These are phyloP conservation scores for Sphaerulina vaccinii DNA, from an alignment of 2,329 filamentous ascomycete genomes.

Conservation along the genomic window DNA sequence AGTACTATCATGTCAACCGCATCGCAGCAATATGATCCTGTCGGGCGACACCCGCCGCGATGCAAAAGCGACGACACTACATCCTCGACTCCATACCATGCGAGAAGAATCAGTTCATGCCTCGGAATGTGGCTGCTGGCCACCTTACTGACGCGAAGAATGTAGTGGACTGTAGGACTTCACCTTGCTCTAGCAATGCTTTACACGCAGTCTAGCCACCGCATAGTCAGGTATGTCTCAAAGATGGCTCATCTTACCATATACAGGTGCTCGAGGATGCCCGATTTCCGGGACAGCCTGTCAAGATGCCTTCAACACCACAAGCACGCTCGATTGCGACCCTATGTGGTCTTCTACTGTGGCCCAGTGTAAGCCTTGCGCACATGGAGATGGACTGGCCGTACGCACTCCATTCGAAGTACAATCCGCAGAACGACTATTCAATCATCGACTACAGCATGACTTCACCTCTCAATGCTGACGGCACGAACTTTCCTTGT, in stretches of 20 bases:
- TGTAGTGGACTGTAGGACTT: too few species aligned
- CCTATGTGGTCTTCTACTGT: slow-evolving; percentile 15
- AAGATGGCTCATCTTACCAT: not conserved
- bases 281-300: slow-evolving; percentile 1
- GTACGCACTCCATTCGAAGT: slow-evolving; percentile 53
- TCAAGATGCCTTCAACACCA: slow-evolving; percentile 20
- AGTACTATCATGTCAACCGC: not conserved
- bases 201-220: slow-evolving; percentile 10
- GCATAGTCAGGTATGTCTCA: slow-evolving; percentile 1
- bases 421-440: slow-evolving; percentile 46
- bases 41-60: too few species aligned
- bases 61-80: too few species aligned
- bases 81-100: not conserved
- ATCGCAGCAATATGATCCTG: not conserved
- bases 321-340: slow-evolving; percentile 1
- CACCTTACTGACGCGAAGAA: slow-evolving; percentile 5
- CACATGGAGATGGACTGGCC: slow-evolving; percentile 60
- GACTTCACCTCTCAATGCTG: slow-evolving; percentile 61
- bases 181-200: slow-evolving; percentile 16
- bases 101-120: not conserved
- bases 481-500: slow-evolving; percentile 71
- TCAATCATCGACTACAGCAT: slow-evolving; percentile 67
- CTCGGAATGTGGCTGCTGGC: not conserved
- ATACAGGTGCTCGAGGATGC: not conserved
- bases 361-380: slow-evolving; percentile 21